Evolutionary conservation across 352 stramenopile genomes (phyloP).

Genomic region (Discostella stelligera): DNA sequence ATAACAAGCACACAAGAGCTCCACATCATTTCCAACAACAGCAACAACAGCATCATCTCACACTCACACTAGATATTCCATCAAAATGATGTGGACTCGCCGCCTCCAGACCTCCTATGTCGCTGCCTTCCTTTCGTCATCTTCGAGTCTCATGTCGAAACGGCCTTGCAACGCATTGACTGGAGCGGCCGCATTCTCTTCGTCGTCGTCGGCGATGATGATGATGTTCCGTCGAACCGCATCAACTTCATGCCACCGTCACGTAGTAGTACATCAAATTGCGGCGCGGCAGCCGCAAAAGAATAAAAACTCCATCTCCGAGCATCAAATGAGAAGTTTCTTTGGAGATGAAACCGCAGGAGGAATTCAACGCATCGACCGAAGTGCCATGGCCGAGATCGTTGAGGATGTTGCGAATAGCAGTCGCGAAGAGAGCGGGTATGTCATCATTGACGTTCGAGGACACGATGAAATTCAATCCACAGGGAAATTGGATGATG

Average conservation of each 20-base stretch:
- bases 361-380: slow-evolving; percentile 25
- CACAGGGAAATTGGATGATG: slow-evolving; percentile 61
- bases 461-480: slow-evolving; percentile 46
- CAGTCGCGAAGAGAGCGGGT: slow-evolving; percentile 58
- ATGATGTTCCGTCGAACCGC: too few relatives aligned
- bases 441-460: slow-evolving; percentile 71
- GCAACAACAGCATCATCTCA: too few relatives aligned
- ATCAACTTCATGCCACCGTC: too few relatives aligned
- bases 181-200: slow-evolving; percentile 14
- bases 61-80: not conserved
- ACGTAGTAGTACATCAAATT: too few relatives aligned
- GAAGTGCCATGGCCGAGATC: slow-evolving; percentile 60
- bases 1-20: too few relatives aligned
- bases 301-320: not conserved
- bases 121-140: slow-evolving; percentile 10
- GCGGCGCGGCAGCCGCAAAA: too few relatives aligned
- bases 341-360: slow-evolving; percentile 18
- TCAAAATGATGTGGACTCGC: slow-evolving; percentile 17
- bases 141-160: not conserved
- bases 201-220: too few relatives aligned
- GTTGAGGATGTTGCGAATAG: slow-evolving; percentile 62
- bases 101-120: slow-evolving; percentile 10
- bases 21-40: too few relatives aligned
- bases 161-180: not conserved
- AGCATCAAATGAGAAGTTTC: slow-evolving; percentile 35